Evolutionary conservation across 177 flowering plant species (phyloP).

Genomic region (Vitis hybrid): DNA sequence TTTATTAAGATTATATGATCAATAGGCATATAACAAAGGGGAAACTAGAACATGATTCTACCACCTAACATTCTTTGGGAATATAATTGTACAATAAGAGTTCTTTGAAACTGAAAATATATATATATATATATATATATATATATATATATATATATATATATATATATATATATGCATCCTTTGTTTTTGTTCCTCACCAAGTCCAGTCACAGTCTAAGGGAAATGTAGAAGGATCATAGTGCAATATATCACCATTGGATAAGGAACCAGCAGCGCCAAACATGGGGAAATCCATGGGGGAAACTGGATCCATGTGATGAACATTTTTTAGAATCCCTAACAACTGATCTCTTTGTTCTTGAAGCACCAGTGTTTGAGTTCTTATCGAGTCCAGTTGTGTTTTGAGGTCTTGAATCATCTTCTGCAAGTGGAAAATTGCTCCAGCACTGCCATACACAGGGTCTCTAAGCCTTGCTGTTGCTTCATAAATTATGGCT

Average conservation of each 20-base stretch:
- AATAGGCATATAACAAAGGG: no score
- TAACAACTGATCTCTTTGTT: slow-evolving; percentile 24
- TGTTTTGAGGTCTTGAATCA: slow-evolving; percentile 22
- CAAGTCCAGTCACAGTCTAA: background rate
- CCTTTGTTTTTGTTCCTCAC: background rate
- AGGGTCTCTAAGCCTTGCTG: slow-evolving; percentile 35
- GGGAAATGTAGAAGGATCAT: background rate
- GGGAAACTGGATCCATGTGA: slow-evolving; percentile 5
- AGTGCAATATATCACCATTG: background rate
- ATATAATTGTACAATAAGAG: no score
- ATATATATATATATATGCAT: no score
- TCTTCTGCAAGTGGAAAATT: slow-evolving; percentile 30
- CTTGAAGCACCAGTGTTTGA: slow-evolving; percentile 14
- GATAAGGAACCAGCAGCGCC: background rate
- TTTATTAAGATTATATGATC: no score
- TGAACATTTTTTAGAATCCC: slow-evolving; percentile 19
- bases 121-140: no score
- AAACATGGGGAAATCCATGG: background rate
- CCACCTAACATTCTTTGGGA: no score
- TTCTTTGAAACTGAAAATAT: no score
- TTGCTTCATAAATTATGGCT: slow-evolving; percentile 39
- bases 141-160: no score
- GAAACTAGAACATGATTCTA: no score
- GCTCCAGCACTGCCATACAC: slow-evolving; percentile 35
- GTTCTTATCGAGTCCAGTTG: slow-evolving; percentile 22